These are phyloP conservation scores for Coprinellus micaceus DNA, from an alignment of 768 basidiomycete species.

Conservation along the genomic window DNA sequence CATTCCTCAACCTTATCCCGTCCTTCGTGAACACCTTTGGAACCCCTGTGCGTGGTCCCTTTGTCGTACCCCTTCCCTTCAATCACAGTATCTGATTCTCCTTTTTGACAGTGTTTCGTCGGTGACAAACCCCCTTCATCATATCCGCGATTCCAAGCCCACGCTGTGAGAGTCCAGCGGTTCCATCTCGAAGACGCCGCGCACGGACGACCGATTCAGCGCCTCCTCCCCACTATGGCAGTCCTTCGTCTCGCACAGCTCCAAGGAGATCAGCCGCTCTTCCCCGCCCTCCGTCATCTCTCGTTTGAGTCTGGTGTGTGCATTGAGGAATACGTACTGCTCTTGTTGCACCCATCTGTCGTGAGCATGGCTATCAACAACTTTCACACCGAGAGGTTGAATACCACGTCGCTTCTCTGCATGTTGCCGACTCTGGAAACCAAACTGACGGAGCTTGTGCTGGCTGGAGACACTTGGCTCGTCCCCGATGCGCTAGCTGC, in stretches of 20 bases:
- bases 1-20: conserved; percentile 8
- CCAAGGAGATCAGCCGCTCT: background rate
- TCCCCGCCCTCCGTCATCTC: background rate
- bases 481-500: background rate
- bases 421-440: background rate
- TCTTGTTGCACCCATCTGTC: background rate
- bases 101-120: background rate
- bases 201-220: background rate
- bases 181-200: background rate
- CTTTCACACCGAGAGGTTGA: background rate
- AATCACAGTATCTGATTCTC: no score
- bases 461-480: background rate
- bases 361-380: background rate
- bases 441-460: background rate
- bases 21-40: conserved; percentile 8
- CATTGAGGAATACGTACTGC: background rate
- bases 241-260: background rate
- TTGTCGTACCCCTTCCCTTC: background rate
- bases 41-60: background rate
- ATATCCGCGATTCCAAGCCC: background rate
- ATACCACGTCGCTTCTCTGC: background rate
- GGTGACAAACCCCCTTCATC: background rate
- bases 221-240: background rate
- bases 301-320: background rate
- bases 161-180: background rate